Evolutionary conservation across 805 yeast genomes (phyloP), one percentile per base, ranked within the genome.

Genomic region (Wickerhamiella parazyma): DNA sequence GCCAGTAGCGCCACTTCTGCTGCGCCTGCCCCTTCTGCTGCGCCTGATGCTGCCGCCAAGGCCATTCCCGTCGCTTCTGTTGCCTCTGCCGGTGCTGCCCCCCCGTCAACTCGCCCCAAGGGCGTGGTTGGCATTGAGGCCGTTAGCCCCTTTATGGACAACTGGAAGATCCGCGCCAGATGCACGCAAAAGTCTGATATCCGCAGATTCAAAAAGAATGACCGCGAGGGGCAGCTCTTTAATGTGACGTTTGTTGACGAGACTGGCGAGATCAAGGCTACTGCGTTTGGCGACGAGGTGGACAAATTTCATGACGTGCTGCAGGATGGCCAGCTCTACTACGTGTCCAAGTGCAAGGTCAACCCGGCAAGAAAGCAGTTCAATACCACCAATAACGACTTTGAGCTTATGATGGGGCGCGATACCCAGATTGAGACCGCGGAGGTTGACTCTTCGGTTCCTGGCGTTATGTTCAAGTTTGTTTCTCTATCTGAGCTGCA

Each of bases 181-280:
- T 91, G 86, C 20, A 78, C 94, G 1, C 78, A 72, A 61, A 91
- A 89, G 62, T 76, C 89, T 45, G 95, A 85, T 48, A 71, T 89
- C 52, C 78, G 84, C 61, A 82, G 83, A 29, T 91, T 89, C 89
- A 75, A 83, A 42, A 85, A 83, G 54, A 78, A 75, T 49, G 73
- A 78, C 54, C 95, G 95, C 46, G 84, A 79, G 49, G 98, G 98
- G 44, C 82, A 83, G 61, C 70, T 91, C 47, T 86, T 91, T 67
- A 81, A 80, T 54, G 83, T 85, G 24, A 84, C 85, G 53, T 76
- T 91, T 46, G 65, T 89, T 45, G 98, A 91, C 59, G 94, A 91
- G 59, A 81, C 95, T 5, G 95, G 91, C 55, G 97, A 91, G 66
- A 91, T 91, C 53, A 73, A 91, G 56, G 96, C 95, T 9, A 86